Base-by-base conservation (phyloP, 2,329 filamentous ascomycete genomes). In the Ophioceras dolichostomum region DNA sequence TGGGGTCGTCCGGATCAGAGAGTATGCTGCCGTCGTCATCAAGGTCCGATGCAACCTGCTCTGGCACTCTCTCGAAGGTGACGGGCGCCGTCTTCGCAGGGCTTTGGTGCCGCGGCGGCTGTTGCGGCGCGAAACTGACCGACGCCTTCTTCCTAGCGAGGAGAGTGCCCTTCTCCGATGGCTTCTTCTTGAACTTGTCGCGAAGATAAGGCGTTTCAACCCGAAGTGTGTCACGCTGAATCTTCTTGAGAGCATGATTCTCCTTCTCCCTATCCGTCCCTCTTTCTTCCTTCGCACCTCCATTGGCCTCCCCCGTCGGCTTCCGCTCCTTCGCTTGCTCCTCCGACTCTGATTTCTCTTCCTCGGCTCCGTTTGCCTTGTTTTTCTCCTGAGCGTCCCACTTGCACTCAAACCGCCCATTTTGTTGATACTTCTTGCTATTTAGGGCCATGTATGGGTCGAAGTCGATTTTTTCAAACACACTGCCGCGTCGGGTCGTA, bases 381-480 rank as follows among this genome's bases (percentile, higher is more conserved):
- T 48, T 56, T 13, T 48, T 37, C 8, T 29, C 55, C 49, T 30
- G 49, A 22, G 38, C 52, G 36, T 47, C 16, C 46, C 58, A 50
- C 35, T 50, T 50, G 49, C 63, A 70, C 41, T 70, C 64, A 42
- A 71, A 77, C 2, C 65, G 60, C 12, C 73, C 73, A 4, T 66
- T 69, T 32, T 66, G 64, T 44, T 72, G 65, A 43, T 77, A 77
- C 45, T 76, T 76, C 43, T 68, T 72, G 43, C 68, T 73, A 31
- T 72, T 69, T 38, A 66, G 52, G 1, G 70, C 65, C 22, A 76
- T 55, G 13, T 60, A 60, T 5, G 68, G 62, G 19, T 71, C 68
- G 34, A 77, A 71, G 28, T 67, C 59, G 21, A 76, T 60, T 43
- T 64, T 71, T 22, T 70, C 67, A 43, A 74, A 77, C 10, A 68